phyloP scores from a whole-genome alignment of 1,284 basidiomycete species.

The Boletus mariae region DNA sequence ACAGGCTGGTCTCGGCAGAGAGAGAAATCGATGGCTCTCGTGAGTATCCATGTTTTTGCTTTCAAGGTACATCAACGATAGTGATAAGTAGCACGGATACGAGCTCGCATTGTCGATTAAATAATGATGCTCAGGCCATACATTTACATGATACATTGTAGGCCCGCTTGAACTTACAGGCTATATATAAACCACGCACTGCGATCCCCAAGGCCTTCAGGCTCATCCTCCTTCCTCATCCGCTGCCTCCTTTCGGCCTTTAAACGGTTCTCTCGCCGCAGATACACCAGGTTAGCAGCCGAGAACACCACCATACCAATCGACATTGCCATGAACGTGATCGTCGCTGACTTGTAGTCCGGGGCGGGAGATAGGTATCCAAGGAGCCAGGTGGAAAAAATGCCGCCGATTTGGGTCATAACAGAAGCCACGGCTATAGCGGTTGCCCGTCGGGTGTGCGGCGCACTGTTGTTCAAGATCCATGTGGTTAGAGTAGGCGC shows the following conservation, averaged over 20 bases:
- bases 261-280: background rate
- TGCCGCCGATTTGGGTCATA: background rate
- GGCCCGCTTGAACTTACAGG: background rate
- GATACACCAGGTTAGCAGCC: background rate
- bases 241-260: background rate
- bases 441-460: background rate
- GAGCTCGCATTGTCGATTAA: too few species aligned
- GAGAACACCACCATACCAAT: background rate
- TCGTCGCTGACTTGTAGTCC: background rate
- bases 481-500: background rate
- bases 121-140: background rate
- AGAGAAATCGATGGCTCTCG: too few species aligned
- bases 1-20: too few species aligned
- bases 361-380: background rate
- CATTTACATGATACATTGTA: background rate
- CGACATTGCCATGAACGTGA: constrained; percentile 1
- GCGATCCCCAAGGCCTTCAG: background rate
- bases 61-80: too few species aligned
- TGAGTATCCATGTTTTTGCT: too few species aligned
- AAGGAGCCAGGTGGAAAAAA: constrained; percentile 2
- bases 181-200: constrained; percentile 1
- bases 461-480: constrained; percentile 1
- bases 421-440: background rate
- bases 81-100: too few species aligned
- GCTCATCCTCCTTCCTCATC: background rate